Evolutionary conservation across 371 early-diverging fungal species (phyloP).

Genomic region (Sporodiniella umbellata): DNA sequence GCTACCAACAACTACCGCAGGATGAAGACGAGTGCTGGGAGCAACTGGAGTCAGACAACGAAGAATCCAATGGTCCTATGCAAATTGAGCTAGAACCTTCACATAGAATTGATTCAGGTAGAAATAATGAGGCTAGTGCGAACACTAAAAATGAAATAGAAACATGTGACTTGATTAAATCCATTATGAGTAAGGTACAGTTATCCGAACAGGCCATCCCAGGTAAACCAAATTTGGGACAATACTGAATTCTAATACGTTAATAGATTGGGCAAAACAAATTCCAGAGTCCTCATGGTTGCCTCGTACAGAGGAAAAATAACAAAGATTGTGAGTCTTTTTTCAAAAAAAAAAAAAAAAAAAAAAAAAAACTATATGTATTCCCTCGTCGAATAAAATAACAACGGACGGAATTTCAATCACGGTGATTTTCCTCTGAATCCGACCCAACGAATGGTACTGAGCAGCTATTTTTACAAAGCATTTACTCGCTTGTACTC

Average conservation of each 20-base stretch:
- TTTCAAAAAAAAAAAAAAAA: too few species aligned
- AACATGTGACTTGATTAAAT: conserved; percentile 32
- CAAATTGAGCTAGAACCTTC: conserved; percentile 14
- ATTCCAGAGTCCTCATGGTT: conserved; percentile 41
- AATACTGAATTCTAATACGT: conserved; percentile 1
- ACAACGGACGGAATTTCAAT: too few species aligned
- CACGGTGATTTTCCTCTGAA: too few species aligned
- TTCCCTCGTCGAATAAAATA: too few species aligned
- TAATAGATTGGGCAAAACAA: conserved; percentile 35
- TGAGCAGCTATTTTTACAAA: too few species aligned
- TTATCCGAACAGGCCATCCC: conserved; percentile 30
- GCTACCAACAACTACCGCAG: conserved; percentile 32
- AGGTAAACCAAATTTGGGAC: conserved; percentile 17
- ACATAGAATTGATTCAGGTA: conserved; percentile 18
- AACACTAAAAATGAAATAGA: conserved; percentile 9
- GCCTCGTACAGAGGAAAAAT: conserved; percentile 7
- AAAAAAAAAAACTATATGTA: too few species aligned
- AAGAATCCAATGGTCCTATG: conserved; percentile 7
- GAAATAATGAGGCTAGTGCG: conserved; percentile 1
- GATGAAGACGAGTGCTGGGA: conserved; percentile 24
- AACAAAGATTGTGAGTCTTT: too few species aligned
- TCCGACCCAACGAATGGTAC: too few species aligned
- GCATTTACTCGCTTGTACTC: too few species aligned
- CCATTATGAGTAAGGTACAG: conserved; percentile 36
- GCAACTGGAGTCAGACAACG: conserved; percentile 16